Evolutionary conservation across 2,329 filamentous ascomycete species (phyloP).

Genomic region (Fusarium sp.): DNA sequence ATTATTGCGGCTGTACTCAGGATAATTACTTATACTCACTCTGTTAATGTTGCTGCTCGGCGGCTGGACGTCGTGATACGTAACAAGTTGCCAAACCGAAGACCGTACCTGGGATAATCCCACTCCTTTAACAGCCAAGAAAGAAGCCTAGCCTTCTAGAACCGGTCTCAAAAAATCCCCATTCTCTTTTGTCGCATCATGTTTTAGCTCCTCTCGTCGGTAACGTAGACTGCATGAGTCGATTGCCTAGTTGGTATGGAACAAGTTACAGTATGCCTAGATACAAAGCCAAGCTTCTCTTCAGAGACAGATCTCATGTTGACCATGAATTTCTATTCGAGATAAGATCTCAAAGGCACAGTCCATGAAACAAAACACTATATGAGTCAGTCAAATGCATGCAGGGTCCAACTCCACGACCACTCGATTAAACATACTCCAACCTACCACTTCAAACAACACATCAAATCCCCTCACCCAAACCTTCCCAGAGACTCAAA

Average conservation of each 20-base stretch:
- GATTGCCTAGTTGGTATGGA: neutral
- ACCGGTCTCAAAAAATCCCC: neutral
- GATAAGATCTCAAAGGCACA: fast-evolving
- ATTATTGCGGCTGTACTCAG: no score
- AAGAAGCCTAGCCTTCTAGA: neutral
- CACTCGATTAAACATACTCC: neutral
- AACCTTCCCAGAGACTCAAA: neutral
- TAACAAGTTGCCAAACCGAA: no score
- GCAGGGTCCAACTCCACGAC: conserved; percentile 12
- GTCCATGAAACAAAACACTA: neutral
- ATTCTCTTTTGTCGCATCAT: neutral
- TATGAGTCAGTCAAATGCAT: conserved; percentile 26
- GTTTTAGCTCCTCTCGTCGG: neutral
- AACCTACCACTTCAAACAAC: neutral
- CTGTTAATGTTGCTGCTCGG: no score
- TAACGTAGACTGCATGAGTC: neutral
- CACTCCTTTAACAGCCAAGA: no score
- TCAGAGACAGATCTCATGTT: fast-evolving
- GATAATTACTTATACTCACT: no score
- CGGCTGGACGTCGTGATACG: no score
- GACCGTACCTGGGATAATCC: no score
- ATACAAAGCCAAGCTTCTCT: neutral
- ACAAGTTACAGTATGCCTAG: neutral
- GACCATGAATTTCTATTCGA: neutral
- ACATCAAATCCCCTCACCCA: neutral